Evolutionary conservation across 768 basidiomycete genomes (phyloP), one percentile per base, ranked within the genome.

Genomic region (Panus rudis): DNA sequence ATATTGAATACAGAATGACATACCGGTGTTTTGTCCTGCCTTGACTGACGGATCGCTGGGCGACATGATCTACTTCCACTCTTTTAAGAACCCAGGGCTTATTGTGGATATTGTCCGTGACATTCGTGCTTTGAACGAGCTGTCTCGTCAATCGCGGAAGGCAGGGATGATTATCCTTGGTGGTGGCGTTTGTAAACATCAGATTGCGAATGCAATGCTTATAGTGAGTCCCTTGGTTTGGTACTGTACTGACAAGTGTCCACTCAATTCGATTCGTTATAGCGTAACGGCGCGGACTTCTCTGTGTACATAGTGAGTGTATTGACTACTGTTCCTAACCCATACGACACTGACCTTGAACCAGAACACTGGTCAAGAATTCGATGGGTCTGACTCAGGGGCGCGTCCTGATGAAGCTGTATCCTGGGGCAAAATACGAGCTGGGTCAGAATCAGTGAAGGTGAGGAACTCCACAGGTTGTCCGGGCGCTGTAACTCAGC

Each of bases 41-140:
- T 67, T 99, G 37, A 99, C 96, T 21, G 96, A 99, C 57, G 96
- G 96, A 10, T 98, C 96, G 0, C 75, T 99, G 44, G 96, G 96
- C 44, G 96, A 99, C 63, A 97, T 98, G 93, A 83, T 98, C 28
- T 99, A 97, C 65, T 98, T 98, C 61, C 96, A 98, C 65, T 93
- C 92, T 11, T 99, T 92, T 73, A 76, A 79, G 48, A 78, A 76
- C 33, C 89, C 88, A 1, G 86, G 84, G 10, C 73, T 99, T 39
- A 68, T 87, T 17, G 68, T 99, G 47, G 96, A 99, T 59, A 96
- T 99, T 49, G 93, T 98, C 11, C 76, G 79, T 52, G 96, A 99
- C 60, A 97, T 99, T 43, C 81, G 93, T 17, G 71, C 76, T 28
- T 68, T 99, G 26, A 99, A 99, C 65, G 93, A 98, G 62, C 66